Evolutionary conservation across 345 rosid genomes (phyloP), one percentile per base, ranked within the genome.

Genomic region (Capsella bursapastoris): DNA sequence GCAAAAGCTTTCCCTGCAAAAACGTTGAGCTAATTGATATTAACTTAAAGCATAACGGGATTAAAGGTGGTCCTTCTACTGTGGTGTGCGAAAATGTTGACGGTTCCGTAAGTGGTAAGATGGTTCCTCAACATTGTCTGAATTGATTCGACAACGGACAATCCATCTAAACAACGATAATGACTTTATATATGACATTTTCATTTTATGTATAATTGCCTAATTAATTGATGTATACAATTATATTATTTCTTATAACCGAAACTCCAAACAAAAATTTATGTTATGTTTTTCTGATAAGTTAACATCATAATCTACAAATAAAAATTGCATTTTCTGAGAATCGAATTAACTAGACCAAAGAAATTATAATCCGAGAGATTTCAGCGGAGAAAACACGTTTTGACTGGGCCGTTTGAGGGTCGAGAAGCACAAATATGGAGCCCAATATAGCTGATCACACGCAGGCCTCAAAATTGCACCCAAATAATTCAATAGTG

Each of bases 11-110:
- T 25, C 82, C 78, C 0, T 80, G 84, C 68, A 67, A 57, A 3
- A 71, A 78, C 12, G 28, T 83, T 12, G 65, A 77, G 61, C 18
- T 83, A 18, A 57, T 57, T 57, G 52, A 83, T 63, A 78, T 80
- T 25, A 15, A 74, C 25, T 9, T 83, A 40, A 34, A 37, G 7
- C 6, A 57, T 18, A 61, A 44, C 1, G 65, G 65, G 25, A 7
- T 10, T 4, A 7, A 57, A 0, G 47, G 2, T 40, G 61, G 72
- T 40, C 47, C 71, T 16, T 28, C 84, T 9, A 75, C 34, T 35
- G 56, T 79, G 0, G 29, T 28, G 11, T 83, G 86, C 22, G 59
- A 77, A 25, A 63, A 78, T 68, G 74, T 74, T 7, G 1, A 45
- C 7, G 86, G 78, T 25, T 37, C 53, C 5, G 10, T 49, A 5